Conservation (phyloP, 163 green algal genomes). For the Chloroidium sp. region DNA sequence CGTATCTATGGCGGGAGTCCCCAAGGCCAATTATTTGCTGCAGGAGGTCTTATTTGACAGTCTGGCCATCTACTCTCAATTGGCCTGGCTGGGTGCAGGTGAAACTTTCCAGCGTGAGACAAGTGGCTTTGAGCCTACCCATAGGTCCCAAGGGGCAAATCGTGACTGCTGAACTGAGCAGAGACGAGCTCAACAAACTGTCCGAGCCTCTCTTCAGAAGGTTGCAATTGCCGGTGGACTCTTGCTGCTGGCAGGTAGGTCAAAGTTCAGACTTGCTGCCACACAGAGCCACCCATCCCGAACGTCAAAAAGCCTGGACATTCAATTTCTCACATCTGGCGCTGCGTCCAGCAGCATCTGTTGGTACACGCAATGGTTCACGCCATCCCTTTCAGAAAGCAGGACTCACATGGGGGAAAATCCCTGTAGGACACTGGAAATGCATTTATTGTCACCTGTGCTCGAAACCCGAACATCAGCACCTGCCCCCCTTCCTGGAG, state of each 20-base stretch:
- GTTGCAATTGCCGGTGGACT: slow-evolving; percentile 56
- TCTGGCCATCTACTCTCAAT: no score
- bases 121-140: slow-evolving; percentile 43
- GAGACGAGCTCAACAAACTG: slow-evolving; percentile 30
- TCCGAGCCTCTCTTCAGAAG: slow-evolving; percentile 52
- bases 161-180: slow-evolving; percentile 6
- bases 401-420: not conserved
- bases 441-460: not conserved
- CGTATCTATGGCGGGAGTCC: no score
- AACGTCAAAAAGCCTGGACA: no score
- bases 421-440: not conserved
- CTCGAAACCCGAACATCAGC: no score
- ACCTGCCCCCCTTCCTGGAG: not conserved
- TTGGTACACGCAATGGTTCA: not conserved
- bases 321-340: no score
- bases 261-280: not conserved
- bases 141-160: slow-evolving; percentile 27
- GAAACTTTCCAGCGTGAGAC: slow-evolving; percentile 39
- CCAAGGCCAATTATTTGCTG: no score
- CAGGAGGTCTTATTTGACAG: no score
- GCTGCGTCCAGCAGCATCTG: not conserved
- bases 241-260: slow-evolving; percentile 51
- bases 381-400: not conserved
- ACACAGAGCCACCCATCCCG: not conserved
- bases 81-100: slow-evolving; percentile 19